Conservation (phyloP, 192 early-diverging fungal genomes). For the Chytriomyces sp. region DNA sequence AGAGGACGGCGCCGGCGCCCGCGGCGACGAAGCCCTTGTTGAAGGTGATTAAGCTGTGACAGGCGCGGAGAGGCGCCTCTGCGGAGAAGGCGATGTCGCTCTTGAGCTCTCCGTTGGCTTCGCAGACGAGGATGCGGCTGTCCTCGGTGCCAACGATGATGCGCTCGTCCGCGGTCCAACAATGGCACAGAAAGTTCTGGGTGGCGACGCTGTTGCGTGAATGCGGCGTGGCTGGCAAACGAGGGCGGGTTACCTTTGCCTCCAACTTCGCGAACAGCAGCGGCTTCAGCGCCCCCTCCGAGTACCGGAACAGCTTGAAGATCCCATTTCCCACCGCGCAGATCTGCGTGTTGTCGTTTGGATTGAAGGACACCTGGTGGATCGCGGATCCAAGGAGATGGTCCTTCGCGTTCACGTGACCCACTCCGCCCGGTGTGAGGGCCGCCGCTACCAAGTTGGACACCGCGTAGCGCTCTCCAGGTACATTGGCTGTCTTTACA, state of each 20-base stretch:
- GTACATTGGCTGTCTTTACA: slow-evolving; percentile 36
- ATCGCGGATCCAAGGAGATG: slow-evolving; percentile 26
- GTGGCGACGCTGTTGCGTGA: background rate
- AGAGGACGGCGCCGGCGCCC: slow-evolving; percentile 36
- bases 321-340: slow-evolving; percentile 58
- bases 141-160: slow-evolving; percentile 56
- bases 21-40: slow-evolving; percentile 54
- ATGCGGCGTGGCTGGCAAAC: too few species aligned
- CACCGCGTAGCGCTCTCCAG: slow-evolving; percentile 11
- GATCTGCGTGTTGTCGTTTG: slow-evolving; percentile 53
- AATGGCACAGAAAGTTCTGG: slow-evolving; percentile 54
- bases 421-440: background rate
- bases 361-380: slow-evolving; percentile 57
- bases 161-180: slow-evolving; percentile 53
- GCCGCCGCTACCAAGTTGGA: background rate
- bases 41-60: slow-evolving; percentile 38
- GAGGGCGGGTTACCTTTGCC: slow-evolving; percentile 43
- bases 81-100: slow-evolving; percentile 38
- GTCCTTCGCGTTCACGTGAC: background rate
- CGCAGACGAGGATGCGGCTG: slow-evolving; percentile 54
- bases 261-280: slow-evolving; percentile 52
- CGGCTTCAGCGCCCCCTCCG: slow-evolving; percentile 50
- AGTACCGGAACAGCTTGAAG: slow-evolving; percentile 56
- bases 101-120: slow-evolving; percentile 57
- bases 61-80: slow-evolving; percentile 10